phyloP scores from a whole-genome alignment of 306 rosid genomes.

The Cyclanthera cordifolia region DNA sequence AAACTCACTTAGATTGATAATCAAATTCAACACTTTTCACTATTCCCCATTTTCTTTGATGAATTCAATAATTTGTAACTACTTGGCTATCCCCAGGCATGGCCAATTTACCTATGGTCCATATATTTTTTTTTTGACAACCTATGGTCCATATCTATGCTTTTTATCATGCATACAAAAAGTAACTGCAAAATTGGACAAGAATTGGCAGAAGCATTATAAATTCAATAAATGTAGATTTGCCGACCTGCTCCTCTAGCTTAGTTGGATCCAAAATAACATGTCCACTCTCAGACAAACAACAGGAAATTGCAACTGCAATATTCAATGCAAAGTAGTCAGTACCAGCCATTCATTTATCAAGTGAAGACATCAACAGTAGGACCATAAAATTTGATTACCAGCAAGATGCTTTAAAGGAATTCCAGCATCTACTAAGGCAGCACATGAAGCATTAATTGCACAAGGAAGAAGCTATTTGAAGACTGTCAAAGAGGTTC shows the following conservation, averaged over 20 bases:
- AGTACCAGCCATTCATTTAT: conserved; percentile 6
- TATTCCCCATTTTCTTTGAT: not conserved
- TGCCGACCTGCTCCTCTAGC: conserved; percentile 79
- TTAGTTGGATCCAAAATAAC: conserved; percentile 74
- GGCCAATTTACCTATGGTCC: not conserved
- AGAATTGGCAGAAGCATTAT: not conserved
- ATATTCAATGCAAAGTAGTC: conserved; percentile 24
- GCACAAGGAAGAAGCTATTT: conserved; percentile 85
- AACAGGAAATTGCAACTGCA: conserved; percentile 81
- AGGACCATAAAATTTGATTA: conserved; percentile 26
- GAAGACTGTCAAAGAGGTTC: conserved; percentile 1
- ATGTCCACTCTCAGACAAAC: conserved; percentile 48
- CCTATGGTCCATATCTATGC: not conserved
- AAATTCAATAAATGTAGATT: not conserved
- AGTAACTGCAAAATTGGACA: not conserved
- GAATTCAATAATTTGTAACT: not conserved
- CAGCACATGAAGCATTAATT: conserved; percentile 86
- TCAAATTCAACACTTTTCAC: not conserved
- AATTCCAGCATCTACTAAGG: conserved; percentile 84
- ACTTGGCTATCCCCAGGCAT: not conserved
- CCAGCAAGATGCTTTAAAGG: conserved; percentile 92
- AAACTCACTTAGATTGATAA: not conserved
- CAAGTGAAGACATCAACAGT: conserved; percentile 9
- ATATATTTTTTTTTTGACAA: too few species aligned
- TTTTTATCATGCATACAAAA: not conserved